Percentiles rank a stretch among this genome's conserved stretches.
These are phyloP conservation scores for Rhododendron molle DNA, from an alignment of 148 eudicot genomes.

Conservation along the genomic window DNA sequence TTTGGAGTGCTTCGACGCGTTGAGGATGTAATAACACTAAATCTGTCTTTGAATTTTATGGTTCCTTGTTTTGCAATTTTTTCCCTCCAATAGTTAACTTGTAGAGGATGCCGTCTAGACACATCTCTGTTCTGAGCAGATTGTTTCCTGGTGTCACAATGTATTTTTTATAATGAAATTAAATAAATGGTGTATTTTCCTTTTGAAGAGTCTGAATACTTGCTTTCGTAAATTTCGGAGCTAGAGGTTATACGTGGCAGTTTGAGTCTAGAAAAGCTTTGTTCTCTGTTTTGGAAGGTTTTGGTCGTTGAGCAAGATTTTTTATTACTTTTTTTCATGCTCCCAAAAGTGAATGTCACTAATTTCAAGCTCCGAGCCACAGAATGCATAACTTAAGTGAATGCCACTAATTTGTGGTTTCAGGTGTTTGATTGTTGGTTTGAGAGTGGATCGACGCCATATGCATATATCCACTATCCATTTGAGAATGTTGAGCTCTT, in stretches of 20 bases:
- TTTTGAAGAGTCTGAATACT: not conserved
- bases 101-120: constrained; percentile 67
- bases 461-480: constrained; percentile 94
- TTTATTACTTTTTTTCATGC: not conserved
- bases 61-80: not conserved
- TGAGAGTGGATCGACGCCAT: constrained; percentile 99
- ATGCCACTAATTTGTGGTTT: not conserved
- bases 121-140: not conserved
- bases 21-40: constrained; percentile 64
- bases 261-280: not conserved
- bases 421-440: constrained; percentile 99
- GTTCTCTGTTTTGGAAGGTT: not conserved
- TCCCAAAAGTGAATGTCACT: not conserved
- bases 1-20: constrained; percentile 81
- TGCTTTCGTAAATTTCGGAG: not conserved
- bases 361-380: too few species aligned
- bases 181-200: not conserved
- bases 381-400: too few species aligned
- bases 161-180: not conserved
- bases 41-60: not conserved
- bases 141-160: not conserved
- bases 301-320: not conserved
- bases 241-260: not conserved
- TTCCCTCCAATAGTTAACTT: constrained; percentile 29
- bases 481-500: constrained; percentile 86